phyloP scores from a whole-genome alignment of 2,329 filamentous ascomycete genomes.

The Exophiala viscosa region DNA sequence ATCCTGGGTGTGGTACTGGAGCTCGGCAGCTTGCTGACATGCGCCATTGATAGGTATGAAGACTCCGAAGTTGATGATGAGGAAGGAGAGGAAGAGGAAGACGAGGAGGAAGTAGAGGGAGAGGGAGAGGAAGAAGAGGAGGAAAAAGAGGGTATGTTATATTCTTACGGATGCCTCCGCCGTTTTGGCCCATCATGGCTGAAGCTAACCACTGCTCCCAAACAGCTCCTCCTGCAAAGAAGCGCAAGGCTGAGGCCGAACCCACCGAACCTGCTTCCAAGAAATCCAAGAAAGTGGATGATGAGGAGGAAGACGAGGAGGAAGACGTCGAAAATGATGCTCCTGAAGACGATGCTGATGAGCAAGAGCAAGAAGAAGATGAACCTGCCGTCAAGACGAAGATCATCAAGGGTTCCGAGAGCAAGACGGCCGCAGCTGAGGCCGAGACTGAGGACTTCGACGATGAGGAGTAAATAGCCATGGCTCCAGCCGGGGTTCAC shows the following conservation, averaged over 20 bases:
- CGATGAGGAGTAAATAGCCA: slow-evolving; percentile 17
- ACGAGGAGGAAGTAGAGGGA: slow-evolving; percentile 23
- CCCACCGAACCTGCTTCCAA: slow-evolving; percentile 19
- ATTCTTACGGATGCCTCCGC: not conserved
- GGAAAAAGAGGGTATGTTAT: slow-evolving; percentile 19
- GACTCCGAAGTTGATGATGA: slow-evolving; percentile 33
- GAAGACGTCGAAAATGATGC: slow-evolving; percentile 21
- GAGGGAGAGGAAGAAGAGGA: slow-evolving; percentile 22
- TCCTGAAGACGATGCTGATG: slow-evolving; percentile 19
- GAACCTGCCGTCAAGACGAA: slow-evolving; percentile 28
- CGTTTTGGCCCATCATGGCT: not conserved
- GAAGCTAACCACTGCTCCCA: slow-evolving; percentile 4
- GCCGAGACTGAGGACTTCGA: slow-evolving; percentile 23
- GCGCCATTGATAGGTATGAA: slow-evolving; percentile 31
- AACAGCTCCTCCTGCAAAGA: slow-evolving; percentile 21
- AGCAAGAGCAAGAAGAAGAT: slow-evolving; percentile 25
- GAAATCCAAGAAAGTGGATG: slow-evolving; percentile 26
- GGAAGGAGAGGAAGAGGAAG: slow-evolving; percentile 33
- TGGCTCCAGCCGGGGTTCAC: not conserved
- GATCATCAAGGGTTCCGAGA: slow-evolving; percentile 18
- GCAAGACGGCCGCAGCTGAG: slow-evolving; percentile 18
- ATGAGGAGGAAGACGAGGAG: slow-evolving; percentile 21
- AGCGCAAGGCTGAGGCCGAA: slow-evolving; percentile 28
- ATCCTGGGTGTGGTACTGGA: not conserved
- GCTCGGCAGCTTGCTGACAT: not conserved